These are phyloP conservation scores for Nannochloropsis salina DNA, from an alignment of 108 stramenopile genomes.

Conservation along the genomic window DNA sequence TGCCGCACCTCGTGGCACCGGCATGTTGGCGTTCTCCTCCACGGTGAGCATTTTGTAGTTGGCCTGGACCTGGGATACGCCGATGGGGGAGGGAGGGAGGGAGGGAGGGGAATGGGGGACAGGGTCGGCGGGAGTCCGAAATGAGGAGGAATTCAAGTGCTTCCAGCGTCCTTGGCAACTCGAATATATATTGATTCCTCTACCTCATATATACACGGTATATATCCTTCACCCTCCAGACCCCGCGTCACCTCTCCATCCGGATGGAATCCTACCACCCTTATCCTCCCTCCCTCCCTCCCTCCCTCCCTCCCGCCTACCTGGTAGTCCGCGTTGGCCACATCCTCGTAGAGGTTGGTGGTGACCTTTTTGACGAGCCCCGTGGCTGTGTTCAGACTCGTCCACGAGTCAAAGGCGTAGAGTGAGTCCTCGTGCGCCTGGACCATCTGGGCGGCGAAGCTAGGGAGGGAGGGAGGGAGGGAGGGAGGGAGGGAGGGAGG, in stretches of 20 bases:
- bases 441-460: neutral
- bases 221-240: neutral
- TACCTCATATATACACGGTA: no score
- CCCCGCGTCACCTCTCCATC: neutral
- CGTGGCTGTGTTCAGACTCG: neutral
- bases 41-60: neutral
- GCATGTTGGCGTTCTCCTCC: neutral
- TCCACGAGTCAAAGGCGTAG: neutral
- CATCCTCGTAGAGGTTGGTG: neutral
- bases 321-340: neutral
- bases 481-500: neutral
- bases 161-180: no score
- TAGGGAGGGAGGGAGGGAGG: neutral
- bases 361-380: neutral
- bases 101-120: neutral
- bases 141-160: no score
- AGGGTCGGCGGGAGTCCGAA: neutral
- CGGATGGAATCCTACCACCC: no score
- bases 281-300: slow-evolving; percentile 1
- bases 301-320: neutral
- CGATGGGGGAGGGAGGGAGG: neutral
- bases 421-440: neutral
- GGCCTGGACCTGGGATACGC: neutral
- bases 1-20: neutral
- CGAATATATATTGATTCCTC: no score